Evolutionary conservation across 345 rosid species (phyloP), one percentile per base, ranked within the genome.

Genomic region (Euphorbia pulcherrima): DNA sequence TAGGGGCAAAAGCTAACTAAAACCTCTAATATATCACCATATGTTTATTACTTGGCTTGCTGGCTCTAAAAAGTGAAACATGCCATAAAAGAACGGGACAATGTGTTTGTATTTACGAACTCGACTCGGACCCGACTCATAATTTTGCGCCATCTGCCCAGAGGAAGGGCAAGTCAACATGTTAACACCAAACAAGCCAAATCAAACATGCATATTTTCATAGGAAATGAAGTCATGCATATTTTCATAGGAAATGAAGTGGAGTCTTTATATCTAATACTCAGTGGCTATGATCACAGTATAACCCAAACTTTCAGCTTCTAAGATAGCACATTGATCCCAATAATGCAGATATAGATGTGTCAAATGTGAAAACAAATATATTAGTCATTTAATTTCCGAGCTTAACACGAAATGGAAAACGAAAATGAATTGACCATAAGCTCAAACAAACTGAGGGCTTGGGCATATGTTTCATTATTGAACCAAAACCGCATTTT

Each of bases 401-500:
- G 21, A 3, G 47, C 23, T 11, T 39, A 39, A 60, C 46, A 12
- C 37, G 40, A 29, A 61, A 61, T 1, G 40, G 2, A 4, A 37
- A 62, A 62, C 2, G 6, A 17, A 2, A 26, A 33, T 5, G 12
- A 3, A 30, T 4, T 59, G 30, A 8, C n/a, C 23, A 16, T 17
- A 17, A 3, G 21, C 24, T 41, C 2, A 27, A 64, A 44, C 20
- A 24, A 62, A 44, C 64, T 5, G 5, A n/a, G 64, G 47, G 39
- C 40, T 39, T 61, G 20, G 33, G n/a, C n/a, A n/a, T 13, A 8
- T 16, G 6, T 33, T 60, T 50, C 56, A 18, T 72, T 58, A 72
- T 57, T 65, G 16, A 30, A 35, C 28, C 20, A 64, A 56, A 62
- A n/a, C 13, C 11, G 62, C 54, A 53, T 50, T 52, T 55, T 27